These are phyloP conservation scores for Cladophialophora psammophila DNA, from an alignment of 2,329 filamentous ascomycete genomes.

Conservation along the genomic window DNA sequence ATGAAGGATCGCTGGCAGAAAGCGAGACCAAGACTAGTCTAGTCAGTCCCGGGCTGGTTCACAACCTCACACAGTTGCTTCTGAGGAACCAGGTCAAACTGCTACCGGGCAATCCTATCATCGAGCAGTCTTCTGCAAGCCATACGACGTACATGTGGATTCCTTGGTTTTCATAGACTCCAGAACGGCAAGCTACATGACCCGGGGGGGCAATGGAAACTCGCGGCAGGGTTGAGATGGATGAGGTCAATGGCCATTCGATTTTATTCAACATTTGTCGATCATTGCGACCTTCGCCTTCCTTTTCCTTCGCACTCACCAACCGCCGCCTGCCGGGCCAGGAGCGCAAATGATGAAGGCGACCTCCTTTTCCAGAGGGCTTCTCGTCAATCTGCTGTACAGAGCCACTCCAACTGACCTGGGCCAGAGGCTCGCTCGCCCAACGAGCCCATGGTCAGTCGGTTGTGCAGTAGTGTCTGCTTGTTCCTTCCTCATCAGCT, in stretches of 20 bases:
- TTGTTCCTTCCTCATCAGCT: neutral
- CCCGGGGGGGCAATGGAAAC: neutral
- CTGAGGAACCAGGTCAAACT: neutral
- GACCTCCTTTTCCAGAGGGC: neutral
- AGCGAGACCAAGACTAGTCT: neutral
- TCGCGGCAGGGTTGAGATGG: neutral
- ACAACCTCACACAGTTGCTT: neutral
- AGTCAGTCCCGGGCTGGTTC: neutral
- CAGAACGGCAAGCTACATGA: neutral
- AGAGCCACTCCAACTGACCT: neutral
- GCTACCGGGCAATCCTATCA: neutral
- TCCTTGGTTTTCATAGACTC: neutral
- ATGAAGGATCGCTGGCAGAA: neutral
- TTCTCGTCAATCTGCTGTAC: neutral
- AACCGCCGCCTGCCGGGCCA: neutral
- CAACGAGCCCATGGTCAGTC: neutral
- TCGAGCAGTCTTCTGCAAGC: neutral
- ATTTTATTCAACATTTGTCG: neutral
- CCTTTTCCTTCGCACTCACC: neutral
- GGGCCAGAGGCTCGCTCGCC: neutral
- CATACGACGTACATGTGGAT: neutral
- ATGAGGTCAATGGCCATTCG: neutral
- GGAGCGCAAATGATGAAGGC: neutral
- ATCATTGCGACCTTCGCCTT: neutral
- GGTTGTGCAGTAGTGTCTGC: neutral